Base-by-base conservation (phyloP, 1,139 yeast species). In the Protomyces lactucae-debilis region DNA sequence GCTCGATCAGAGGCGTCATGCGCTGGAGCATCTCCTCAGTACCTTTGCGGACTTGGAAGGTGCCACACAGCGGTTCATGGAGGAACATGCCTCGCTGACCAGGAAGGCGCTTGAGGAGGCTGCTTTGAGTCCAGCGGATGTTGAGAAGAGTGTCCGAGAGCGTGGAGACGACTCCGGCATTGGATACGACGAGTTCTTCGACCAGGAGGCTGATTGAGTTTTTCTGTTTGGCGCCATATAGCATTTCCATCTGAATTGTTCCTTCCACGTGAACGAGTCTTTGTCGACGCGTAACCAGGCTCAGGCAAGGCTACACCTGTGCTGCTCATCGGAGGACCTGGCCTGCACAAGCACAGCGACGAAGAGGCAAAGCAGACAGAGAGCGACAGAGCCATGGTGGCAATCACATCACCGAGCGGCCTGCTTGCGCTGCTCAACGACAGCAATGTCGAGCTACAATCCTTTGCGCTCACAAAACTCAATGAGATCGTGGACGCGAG, bases 371-470 rank as follows among this genome's bases (percentile, higher is more conserved):
- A 39, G 8, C 16, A 9, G n/a, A 28, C 8, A 28, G 32, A 28
- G 32, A 28, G 32, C 32, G 1, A 3, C 32, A 28, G 32, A 28
- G 32, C 37, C 36, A 51, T 51, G 54, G 37, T 32, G n/a, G 54
- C 37, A n/a, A 12, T 32, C 18, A 51, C 54, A 9, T 51, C 54
- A 16, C 55, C 64, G 14, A 28, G 57, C 25, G 68, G 67, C 37
- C 88, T 87, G 72, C 82, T 93, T 77, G 96, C 98, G 55, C 83
- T 93, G 70, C 82, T 93, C 73, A 84, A 85, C 69, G 99, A 95
- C 78, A 81, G 85, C 16, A 97, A 93, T 74, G 77, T 82, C 61
- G 78, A 83, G 65, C 83, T 95, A 70, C 93, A 91, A 76, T 80
- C 87, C 43, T 88, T 90, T 74, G 99, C 99, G 18, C 82, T 93